Evolutionary conservation across 2,329 filamentous ascomycete species (phyloP).

Genomic region (Nemania bipapillata): DNA sequence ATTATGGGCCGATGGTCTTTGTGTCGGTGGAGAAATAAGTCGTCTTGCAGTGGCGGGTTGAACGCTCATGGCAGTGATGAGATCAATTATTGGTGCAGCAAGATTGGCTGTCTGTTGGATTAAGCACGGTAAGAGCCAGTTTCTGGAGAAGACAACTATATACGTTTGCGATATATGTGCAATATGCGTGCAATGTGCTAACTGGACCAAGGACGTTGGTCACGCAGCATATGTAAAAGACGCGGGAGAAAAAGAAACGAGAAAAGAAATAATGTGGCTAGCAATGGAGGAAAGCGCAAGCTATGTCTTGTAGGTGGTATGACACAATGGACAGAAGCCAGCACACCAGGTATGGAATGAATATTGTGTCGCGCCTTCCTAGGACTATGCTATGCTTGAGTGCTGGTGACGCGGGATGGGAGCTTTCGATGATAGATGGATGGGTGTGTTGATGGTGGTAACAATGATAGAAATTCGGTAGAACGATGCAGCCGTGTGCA

Average conservation of each 20-base stretch:
- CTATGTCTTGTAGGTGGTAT: background rate
- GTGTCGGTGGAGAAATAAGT: conserved; percentile 12
- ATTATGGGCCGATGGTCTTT: conserved; percentile 19
- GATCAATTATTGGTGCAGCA: background rate
- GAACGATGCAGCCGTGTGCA: conserved; percentile 13
- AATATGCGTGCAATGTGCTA: conserved; percentile 5
- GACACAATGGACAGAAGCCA: background rate
- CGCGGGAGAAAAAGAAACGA: background rate
- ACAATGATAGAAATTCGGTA: conserved; percentile 19
- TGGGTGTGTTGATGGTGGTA: background rate
- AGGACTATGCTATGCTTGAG: background rate
- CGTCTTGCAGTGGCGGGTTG: background rate
- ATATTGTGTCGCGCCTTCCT: conserved; percentile 1
- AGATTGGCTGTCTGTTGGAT: background rate
- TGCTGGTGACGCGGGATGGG: background rate
- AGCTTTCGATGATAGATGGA: background rate
- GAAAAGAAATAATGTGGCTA: background rate
- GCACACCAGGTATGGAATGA: background rate
- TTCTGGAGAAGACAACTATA: background rate
- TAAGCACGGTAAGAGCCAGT: background rate
- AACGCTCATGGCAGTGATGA: conserved; percentile 20
- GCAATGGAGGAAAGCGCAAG: background rate
- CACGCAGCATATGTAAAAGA: background rate
- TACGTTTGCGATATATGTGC: conserved; percentile 3
- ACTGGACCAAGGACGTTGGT: conserved; percentile 1